Evolutionary conservation across 2,329 filamentous ascomycete species (phyloP).

Genomic region (Trichophyton rubrum): DNA sequence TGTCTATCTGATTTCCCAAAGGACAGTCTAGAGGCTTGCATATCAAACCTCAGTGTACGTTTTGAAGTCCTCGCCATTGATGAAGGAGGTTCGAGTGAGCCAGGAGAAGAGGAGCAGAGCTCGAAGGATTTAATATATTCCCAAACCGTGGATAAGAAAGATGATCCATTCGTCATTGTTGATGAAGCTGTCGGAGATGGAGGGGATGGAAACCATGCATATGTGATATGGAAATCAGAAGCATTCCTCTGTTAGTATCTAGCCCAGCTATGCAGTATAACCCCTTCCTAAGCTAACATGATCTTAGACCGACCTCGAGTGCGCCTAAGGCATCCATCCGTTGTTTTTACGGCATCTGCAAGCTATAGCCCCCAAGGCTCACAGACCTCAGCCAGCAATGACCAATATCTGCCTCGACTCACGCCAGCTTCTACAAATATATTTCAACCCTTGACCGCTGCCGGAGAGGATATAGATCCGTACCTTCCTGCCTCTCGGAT

Average conservation of each 20-base stretch:
- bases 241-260: conserved; percentile 29
- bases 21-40: conserved; percentile 35
- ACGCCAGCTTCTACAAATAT: conserved; percentile 47
- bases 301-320: conserved; percentile 33
- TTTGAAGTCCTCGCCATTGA: conserved; percentile 39
- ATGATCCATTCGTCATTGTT: conserved; percentile 35
- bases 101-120: conserved; percentile 20
- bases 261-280: neutral
- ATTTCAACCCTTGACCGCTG: conserved; percentile 41
- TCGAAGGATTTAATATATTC: conserved; percentile 34
- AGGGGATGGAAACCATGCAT: conserved; percentile 29
- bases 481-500: conserved; percentile 47
- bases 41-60: conserved; percentile 38
- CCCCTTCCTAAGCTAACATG: neutral
- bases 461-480: conserved; percentile 31
- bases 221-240: conserved; percentile 35
- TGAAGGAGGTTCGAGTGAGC: conserved; percentile 30
- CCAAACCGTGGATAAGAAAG: conserved; percentile 25
- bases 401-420: conserved; percentile 42
- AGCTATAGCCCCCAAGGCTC: conserved; percentile 34
- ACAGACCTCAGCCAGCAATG: conserved; percentile 28
- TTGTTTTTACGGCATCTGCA: conserved; percentile 42
- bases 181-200: conserved; percentile 31
- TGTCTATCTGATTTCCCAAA: conserved; percentile 40
- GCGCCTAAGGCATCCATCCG: conserved; percentile 43